phyloP scores from a whole-genome alignment of 2,329 filamentous ascomycete species.

The Fonsecaea multimorphosa region DNA sequence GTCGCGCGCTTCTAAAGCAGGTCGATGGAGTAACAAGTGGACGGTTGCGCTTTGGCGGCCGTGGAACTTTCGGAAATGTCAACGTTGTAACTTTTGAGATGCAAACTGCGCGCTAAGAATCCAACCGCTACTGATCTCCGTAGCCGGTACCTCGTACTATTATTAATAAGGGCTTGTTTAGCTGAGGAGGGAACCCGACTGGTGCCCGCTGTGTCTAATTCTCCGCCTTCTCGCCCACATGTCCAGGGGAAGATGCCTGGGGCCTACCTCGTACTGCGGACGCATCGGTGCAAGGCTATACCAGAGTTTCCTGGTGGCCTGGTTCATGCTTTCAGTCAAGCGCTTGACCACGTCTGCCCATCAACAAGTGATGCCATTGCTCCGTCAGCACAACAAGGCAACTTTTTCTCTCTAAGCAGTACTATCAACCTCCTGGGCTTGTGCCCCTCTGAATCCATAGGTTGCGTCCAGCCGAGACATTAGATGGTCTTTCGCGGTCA shows the following conservation, averaged over 20 bases:
- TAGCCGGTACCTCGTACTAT: not conserved
- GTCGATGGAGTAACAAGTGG: not conserved
- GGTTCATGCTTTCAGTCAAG: slow-evolving; percentile 2
- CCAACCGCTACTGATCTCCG: not conserved
- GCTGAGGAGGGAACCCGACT: not conserved
- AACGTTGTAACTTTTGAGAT: slow-evolving; percentile 9
- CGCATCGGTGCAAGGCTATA: slow-evolving; percentile 11
- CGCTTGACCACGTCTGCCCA: not conserved
- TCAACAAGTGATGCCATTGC: slow-evolving; percentile 4
- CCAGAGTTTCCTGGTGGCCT: not conserved
- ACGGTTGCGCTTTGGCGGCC: not conserved
- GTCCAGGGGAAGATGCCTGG: not conserved
- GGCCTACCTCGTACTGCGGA: too few species aligned
- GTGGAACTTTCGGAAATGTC: not conserved
- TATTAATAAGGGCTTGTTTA: not conserved
- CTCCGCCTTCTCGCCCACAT: slow-evolving; percentile 4
- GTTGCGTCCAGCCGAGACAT: slow-evolving; percentile 63
- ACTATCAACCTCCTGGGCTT: slow-evolving; percentile 15
- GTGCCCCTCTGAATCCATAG: slow-evolving; percentile 54
- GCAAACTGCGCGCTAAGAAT: not conserved
- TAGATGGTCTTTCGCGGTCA: slow-evolving; percentile 67
- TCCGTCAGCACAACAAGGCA: not conserved
- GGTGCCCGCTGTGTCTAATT: not conserved
- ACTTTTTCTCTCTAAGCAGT: not conserved
- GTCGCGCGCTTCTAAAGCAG: not conserved